Conservation (phyloP, 345 rosid species). For the Pugionium cornutum region DNA sequence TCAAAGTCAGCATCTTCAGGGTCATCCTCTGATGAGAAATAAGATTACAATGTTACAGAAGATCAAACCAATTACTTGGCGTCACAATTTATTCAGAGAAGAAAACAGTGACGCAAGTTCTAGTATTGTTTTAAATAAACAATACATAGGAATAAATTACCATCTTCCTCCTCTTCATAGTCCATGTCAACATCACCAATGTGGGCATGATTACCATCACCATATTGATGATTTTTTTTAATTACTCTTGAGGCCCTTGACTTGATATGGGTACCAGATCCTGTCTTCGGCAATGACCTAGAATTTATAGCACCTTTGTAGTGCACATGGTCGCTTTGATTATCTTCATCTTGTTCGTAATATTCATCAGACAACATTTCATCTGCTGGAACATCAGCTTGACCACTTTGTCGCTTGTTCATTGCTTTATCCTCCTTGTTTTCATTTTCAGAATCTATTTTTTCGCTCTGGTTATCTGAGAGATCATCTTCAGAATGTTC, state of each 20-base stretch:
- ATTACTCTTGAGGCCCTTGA: constrained; percentile 63
- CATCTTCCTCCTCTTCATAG: constrained; percentile 87
- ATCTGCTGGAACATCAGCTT: constrained; percentile 88
- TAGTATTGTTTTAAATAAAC: constrained; percentile 1
- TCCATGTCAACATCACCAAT: constrained; percentile 66
- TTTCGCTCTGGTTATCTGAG: constrained; percentile 54
- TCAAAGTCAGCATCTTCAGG: constrained; percentile 98
- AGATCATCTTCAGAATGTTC: constrained; percentile 62
- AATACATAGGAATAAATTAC: constrained; percentile 46
- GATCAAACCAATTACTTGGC: constrained; percentile 13
- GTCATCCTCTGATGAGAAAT: constrained; percentile 79
- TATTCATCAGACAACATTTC: constrained; percentile 99
- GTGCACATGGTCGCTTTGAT: constrained; percentile 73
- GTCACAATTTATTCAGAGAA: not conserved
- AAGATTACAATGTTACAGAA: constrained; percentile 37
- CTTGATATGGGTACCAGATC: constrained; percentile 44
- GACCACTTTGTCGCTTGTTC: constrained; percentile 61
- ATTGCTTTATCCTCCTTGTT: constrained; percentile 53
- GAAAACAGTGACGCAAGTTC: constrained; percentile 13
- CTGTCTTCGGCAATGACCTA: constrained; percentile 56
- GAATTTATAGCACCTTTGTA: constrained; percentile 57
- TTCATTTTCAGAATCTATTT: constrained; percentile 67
- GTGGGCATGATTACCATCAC: constrained; percentile 43
- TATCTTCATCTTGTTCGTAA: constrained; percentile 99
- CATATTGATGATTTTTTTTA: constrained; percentile 43